Percentiles rank a stretch among this genome's conserved stretches.
These are phyloP conservation scores for Melocanna baccifera DNA, from an alignment of 176 grass and related monocot genomes.

Conservation along the genomic window DNA sequence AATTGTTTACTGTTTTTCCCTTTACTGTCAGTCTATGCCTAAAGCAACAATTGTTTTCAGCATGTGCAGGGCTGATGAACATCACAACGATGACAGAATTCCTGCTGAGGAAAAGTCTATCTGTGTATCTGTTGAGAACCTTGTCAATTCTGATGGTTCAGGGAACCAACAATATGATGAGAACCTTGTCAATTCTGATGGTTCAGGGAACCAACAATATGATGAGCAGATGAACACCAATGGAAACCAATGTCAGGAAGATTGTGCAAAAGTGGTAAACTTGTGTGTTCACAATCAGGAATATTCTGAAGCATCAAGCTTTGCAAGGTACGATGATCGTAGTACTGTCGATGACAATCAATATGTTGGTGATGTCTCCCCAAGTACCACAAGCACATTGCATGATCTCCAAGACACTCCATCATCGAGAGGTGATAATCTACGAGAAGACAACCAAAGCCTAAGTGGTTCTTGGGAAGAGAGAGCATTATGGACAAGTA, in stretches of 20 bases:
- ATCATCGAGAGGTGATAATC: slow-evolving; percentile 46
- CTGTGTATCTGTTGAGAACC: slow-evolving; percentile 13
- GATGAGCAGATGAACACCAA: slow-evolving; percentile 21
- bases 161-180: slow-evolving; percentile 20
- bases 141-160: slow-evolving; percentile 33
- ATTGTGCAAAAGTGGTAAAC: slow-evolving; percentile 10
- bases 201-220: slow-evolving; percentile 20
- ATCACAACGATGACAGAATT: slow-evolving; percentile 19
- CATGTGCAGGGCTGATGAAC: slow-evolving; percentile 23
- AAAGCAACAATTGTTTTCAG: slow-evolving; percentile 28
- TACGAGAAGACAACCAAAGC: slow-evolving; percentile 66
- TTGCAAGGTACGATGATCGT: slow-evolving; percentile 32
- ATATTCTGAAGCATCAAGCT: slow-evolving; percentile 40
- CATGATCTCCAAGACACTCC: slow-evolving; percentile 41
- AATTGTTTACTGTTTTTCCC: not conserved
- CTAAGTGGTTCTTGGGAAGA: slow-evolving; percentile 78
- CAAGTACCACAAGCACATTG: slow-evolving; percentile 42
- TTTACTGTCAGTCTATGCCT: not conserved
- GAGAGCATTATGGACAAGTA: slow-evolving; percentile 71
- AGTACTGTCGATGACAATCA: slow-evolving; percentile 32
- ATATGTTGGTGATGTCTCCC: slow-evolving; percentile 48
- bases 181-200: slow-evolving; percentile 30
- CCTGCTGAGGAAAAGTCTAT: slow-evolving; percentile 33
- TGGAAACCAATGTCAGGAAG: slow-evolving; percentile 28
- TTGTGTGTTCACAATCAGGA: slow-evolving; percentile 28